phyloP scores from a whole-genome alignment of 257 asterid genomes.

The Plantago elongata region DNA sequence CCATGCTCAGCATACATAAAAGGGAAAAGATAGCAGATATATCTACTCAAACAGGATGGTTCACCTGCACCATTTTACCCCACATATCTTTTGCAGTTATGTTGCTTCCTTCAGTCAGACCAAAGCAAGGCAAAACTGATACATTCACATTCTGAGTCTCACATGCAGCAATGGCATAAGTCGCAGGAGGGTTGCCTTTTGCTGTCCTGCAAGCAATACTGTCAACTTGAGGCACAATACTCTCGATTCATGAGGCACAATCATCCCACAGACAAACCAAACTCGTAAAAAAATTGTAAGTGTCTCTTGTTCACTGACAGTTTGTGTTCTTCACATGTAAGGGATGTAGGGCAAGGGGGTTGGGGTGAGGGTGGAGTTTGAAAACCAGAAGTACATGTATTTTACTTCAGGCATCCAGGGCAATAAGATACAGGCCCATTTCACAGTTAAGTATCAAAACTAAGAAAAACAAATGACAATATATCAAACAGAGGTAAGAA shows the following conservation, averaged over 20 bases:
- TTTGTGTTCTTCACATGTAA: too few species aligned
- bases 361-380: too few species aligned
- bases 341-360: too few species aligned
- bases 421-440: too few species aligned
- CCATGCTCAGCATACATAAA: background rate
- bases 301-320: too few species aligned
- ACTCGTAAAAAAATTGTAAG: background rate
- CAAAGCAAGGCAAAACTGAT: conserved; percentile 90
- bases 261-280: background rate
- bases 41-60: background rate
- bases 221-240: background rate
- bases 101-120: conserved; percentile 74
- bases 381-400: too few species aligned
- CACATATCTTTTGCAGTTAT: conserved; percentile 93
- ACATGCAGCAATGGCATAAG: conserved; percentile 90
- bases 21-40: background rate
- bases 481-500: too few species aligned
- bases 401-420: too few species aligned
- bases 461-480: too few species aligned
- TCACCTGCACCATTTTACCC: conserved; percentile 89
- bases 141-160: conserved; percentile 96
- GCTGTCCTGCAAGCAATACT: conserved; percentile 67
- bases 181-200: conserved; percentile 84
- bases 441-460: too few species aligned
- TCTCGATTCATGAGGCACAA: background rate